A percentile compares a stretch with the other conserved stretches of the same genome.
Conservation (phyloP, 371 early-diverging fungal genomes). For the Mortierella sp. region DNA sequence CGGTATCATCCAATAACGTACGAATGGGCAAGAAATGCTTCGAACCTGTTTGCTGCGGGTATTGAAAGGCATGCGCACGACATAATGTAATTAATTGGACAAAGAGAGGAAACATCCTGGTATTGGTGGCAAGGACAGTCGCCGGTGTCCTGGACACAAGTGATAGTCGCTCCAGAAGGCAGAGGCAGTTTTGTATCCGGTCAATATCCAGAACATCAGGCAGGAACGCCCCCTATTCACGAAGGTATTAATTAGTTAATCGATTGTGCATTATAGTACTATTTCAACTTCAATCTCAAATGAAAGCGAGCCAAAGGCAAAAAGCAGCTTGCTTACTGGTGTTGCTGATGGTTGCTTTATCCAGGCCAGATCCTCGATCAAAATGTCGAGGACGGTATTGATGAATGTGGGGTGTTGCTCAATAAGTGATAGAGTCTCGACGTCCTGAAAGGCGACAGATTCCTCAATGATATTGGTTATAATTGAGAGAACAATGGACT, state of each 20-base stretch:
- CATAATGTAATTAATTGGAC: slow-evolving; percentile 45
- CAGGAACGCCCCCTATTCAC: slow-evolving; percentile 23
- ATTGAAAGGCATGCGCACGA: slow-evolving; percentile 47
- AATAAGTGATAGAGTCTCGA: slow-evolving; percentile 1
- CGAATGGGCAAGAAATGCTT: neutral
- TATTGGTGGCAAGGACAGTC: slow-evolving; percentile 14
- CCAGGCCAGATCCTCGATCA: slow-evolving; percentile 49
- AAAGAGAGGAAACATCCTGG: slow-evolving; percentile 33
- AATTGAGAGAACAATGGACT: slow-evolving; percentile 32
- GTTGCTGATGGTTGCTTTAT: slow-evolving; percentile 37
- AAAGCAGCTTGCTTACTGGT: slow-evolving; percentile 19
- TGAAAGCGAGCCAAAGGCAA: too few species aligned
- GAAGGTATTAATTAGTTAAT: neutral
- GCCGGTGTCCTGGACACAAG: slow-evolving; percentile 31
- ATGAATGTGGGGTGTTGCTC: slow-evolving; percentile 27
- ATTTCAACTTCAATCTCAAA: too few species aligned
- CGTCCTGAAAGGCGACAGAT: slow-evolving; percentile 19
- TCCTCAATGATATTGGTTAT: slow-evolving; percentile 22
- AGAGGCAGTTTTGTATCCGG: slow-evolving; percentile 40
- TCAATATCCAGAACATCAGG: slow-evolving; percentile 47
- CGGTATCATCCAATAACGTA: neutral
- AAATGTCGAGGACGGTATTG: slow-evolving; percentile 15
- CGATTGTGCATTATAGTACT: too few species aligned
- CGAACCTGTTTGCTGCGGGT: slow-evolving; percentile 37
- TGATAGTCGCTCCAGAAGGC: slow-evolving; percentile 42